These are phyloP conservation scores for Streptanthus diversifolius DNA, from an alignment of 345 rosid genomes.

Conservation along the genomic window DNA sequence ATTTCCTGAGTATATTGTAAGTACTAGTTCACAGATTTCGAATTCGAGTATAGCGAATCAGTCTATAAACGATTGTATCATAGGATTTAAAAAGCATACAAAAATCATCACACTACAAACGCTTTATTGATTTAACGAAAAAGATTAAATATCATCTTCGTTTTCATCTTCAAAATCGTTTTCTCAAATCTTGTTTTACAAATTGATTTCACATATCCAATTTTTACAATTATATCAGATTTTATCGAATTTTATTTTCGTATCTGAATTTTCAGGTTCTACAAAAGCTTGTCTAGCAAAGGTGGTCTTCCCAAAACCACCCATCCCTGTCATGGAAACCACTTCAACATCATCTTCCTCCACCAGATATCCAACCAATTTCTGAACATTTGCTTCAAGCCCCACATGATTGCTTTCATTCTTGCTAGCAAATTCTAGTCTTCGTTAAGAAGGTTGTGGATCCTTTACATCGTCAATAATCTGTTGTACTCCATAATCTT, in stretches of 20 bases:
- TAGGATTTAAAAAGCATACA: too few relatives aligned
- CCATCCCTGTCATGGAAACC: slow-evolving; percentile 47
- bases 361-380: slow-evolving; percentile 24
- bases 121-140: too few relatives aligned
- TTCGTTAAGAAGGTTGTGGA: background rate
- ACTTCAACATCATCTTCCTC: background rate
- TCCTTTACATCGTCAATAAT: background rate
- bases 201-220: slow-evolving; percentile 38
- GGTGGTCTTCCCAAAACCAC: slow-evolving; percentile 50
- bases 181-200: too few relatives aligned
- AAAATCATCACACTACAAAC: too few relatives aligned
- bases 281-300: slow-evolving; percentile 32
- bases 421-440: background rate
- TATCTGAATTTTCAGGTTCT: too few relatives aligned
- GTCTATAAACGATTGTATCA: too few relatives aligned
- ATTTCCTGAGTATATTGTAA: too few relatives aligned
- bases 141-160: too few relatives aligned
- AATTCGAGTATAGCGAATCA: too few relatives aligned
- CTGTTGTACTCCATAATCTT: background rate
- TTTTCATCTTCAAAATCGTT: too few relatives aligned
- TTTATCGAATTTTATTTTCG: too few relatives aligned
- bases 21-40: too few relatives aligned
- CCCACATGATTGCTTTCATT: slow-evolving; percentile 37
- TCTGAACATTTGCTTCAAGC: slow-evolving; percentile 20
- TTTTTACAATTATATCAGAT: slow-evolving; percentile 31